Evolutionary conservation across 108 stramenopile genomes (phyloP).

Genomic region (Discostella pseudostelligera): DNA sequence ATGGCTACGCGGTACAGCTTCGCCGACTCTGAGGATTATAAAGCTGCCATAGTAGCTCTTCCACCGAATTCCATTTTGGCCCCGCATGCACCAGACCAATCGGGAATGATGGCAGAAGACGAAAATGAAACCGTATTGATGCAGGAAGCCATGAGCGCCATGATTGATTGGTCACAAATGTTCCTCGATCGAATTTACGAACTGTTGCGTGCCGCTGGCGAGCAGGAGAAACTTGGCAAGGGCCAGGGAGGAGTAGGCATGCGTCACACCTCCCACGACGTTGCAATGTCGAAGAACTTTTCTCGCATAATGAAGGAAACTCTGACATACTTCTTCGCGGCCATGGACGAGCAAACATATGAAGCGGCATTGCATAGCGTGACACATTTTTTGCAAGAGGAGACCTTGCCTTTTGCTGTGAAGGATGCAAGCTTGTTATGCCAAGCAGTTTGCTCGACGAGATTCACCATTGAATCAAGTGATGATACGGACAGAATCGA

Average conservation of each 20-base stretch:
- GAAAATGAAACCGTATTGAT: slow-evolving; percentile 40
- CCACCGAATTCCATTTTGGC: slow-evolving; percentile 65
- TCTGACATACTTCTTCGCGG: slow-evolving; percentile 70
- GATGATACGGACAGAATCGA: slow-evolving; percentile 9
- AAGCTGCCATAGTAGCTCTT: slow-evolving; percentile 51
- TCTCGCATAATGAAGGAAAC: slow-evolving; percentile 79
- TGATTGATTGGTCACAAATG: slow-evolving; percentile 78
- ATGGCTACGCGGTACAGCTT: slow-evolving; percentile 41
- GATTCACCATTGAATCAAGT: slow-evolving; percentile 32
- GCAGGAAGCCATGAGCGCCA: slow-evolving; percentile 64
- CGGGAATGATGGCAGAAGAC: slow-evolving; percentile 29
- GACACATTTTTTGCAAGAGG: slow-evolving; percentile 64
- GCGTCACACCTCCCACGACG: slow-evolving; percentile 75
- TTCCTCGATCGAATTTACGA: slow-evolving; percentile 86
- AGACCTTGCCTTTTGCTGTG: slow-evolving; percentile 74
- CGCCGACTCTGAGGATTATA: slow-evolving; percentile 48
- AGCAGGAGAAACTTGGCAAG: slow-evolving; percentile 80
- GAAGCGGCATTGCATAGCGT: slow-evolving; percentile 62
- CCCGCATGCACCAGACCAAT: slow-evolving; percentile 25
- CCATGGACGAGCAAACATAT: slow-evolving; percentile 74
- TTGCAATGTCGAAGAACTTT: slow-evolving; percentile 74
- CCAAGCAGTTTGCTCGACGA: slow-evolving; percentile 68
- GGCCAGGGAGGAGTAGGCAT: slow-evolving; percentile 63
- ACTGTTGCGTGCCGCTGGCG: slow-evolving; percentile 74
- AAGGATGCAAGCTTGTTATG: slow-evolving; percentile 81